Percentiles rank a stretch among this genome's conserved stretches.
Evolutionary conservation across 257 asterid genomes (phyloP).

Genomic region (Penstemon newberryi): DNA sequence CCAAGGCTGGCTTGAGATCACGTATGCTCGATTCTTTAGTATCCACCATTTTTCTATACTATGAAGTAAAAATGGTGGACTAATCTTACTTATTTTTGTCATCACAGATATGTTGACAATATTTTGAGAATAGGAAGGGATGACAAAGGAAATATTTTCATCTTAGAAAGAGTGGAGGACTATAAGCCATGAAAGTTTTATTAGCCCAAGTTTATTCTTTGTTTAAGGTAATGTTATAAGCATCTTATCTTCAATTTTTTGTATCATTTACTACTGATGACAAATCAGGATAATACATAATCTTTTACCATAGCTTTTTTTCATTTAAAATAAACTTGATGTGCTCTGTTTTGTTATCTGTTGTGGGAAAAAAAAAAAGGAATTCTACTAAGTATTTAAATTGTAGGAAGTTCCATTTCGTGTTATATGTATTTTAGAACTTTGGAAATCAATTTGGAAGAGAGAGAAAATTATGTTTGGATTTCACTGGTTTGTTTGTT

Average conservation of each 20-base stretch:
- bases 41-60: neutral
- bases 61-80: neutral
- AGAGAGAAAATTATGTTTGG: neutral
- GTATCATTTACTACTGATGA: neutral
- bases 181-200: too few species aligned
- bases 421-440: too few species aligned
- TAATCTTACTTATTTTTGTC: conserved; percentile 26
- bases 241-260: neutral
- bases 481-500: too few species aligned
- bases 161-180: conserved; percentile 46
- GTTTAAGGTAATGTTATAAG: neutral
- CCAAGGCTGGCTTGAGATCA: conserved; percentile 90
- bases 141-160: conserved; percentile 77
- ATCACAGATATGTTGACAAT: conserved; percentile 72
- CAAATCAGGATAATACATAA: neutral
- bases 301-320: too few species aligned
- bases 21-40: conserved; percentile 44
- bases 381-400: too few species aligned
- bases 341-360: neutral
- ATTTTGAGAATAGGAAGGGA: conserved; percentile 83
- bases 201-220: too few species aligned
- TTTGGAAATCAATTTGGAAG: neutral
- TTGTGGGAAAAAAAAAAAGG: too few species aligned
- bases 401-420: too few species aligned
- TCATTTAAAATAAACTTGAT: too few species aligned